Percentiles rank a stretch among this genome's conserved stretches.
Conservation (phyloP, 345 rosid species). For the Gossypium rotundifolium region DNA sequence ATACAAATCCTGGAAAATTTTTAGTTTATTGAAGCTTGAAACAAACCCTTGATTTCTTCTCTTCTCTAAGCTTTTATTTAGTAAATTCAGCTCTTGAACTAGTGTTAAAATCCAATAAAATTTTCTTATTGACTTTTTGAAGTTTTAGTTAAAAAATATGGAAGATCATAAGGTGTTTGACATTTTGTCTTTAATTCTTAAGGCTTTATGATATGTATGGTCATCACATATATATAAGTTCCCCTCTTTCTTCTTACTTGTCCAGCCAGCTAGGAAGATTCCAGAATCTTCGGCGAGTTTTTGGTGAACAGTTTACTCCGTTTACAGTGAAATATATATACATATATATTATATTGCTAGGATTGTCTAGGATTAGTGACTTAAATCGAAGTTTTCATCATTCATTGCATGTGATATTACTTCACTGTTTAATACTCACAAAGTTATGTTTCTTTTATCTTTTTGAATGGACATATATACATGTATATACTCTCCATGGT, state of each 20-base stretch:
- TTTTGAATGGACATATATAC: neutral
- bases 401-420: slow-evolving; percentile 10
- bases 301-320: neutral
- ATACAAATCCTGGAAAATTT: neutral
- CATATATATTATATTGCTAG: too few species aligned
- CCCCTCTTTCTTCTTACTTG: neutral
- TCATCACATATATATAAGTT: too few species aligned
- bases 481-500: neutral
- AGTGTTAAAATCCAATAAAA: neutral
- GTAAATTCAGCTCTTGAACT: neutral
- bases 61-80: neutral
- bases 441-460: neutral
- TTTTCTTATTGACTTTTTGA: neutral
- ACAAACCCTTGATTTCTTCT: neutral
- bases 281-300: neutral
- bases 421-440: neutral
- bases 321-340: too few species aligned
- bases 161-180: neutral
- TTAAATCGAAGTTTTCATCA: neutral
- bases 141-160: neutral
- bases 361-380: neutral
- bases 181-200: neutral
- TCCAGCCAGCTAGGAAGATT: neutral
- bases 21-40: neutral
- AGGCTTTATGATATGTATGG: neutral